Base-by-base conservation (phyloP, 2,329 filamentous ascomycete species). In the Clonostachys sp. region DNA sequence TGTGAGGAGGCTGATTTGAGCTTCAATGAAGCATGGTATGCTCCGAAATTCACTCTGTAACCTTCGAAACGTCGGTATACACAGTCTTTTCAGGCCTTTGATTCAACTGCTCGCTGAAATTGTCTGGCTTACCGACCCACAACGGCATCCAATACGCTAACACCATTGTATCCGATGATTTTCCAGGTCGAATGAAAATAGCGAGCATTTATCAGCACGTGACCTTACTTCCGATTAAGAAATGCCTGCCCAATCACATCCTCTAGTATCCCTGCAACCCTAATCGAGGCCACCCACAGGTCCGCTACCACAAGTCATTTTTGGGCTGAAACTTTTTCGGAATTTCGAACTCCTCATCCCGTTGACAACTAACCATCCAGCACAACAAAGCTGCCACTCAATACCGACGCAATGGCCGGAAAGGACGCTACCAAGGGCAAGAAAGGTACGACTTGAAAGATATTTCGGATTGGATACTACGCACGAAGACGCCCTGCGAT, bases 401-500 rank as follows among this genome's bases (percentile, higher is more conserved):
- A 58, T 41, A 41, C 50, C 52, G 55, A 61, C 56, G 60, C 51
- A 60, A 64, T 64, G 61, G 63, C 62, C 53, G 57, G 54, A 49
- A 63, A 63, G 57, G 61, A 63, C 49, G 40, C 41, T 42, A 52
- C 64, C 53, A 71, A 72, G 60, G 58, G 68, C 54, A 70, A 72
- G 66, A 75, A 76, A 74, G 71, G 72, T 75, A 75, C 63, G 67
- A 61, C 57, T 63, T 67, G 58, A 68, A 30, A 30, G 9, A 30
- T 2, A 30, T 30, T 9, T 30, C 24, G 24, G 24, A 30, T 30
- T 30, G 24, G 24, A 30, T 30, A 30, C 24, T 30, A 9, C 24
- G 24, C 24, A 30, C 24, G 24, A 30, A 30, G 24, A 30, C 38
- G 45, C 34, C 40, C 18, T 30, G 12, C 16, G 12, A 34, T 16